Evolutionary conservation across 2,329 filamentous ascomycete species (phyloP).

Genomic region (Cladophialophora yegresii): DNA sequence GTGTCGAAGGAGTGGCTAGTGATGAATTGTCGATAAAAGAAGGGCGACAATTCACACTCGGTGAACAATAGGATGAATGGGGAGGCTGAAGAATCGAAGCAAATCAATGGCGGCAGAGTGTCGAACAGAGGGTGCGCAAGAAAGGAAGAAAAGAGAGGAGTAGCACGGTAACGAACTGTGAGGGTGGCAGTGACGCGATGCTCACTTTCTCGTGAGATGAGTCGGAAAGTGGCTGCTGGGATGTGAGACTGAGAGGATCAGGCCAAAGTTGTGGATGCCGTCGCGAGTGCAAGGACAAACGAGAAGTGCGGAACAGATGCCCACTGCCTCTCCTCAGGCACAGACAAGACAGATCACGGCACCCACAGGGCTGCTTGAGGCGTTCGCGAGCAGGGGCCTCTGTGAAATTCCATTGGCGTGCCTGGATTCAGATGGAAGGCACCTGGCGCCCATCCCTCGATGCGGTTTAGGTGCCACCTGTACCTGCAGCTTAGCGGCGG

Average conservation of each 20-base stretch:
- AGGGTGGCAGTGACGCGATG: slow-evolving; percentile 25
- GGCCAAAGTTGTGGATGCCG: slow-evolving; percentile 6
- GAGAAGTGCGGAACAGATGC: slow-evolving; percentile 7
- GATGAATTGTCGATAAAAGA: slow-evolving; percentile 41
- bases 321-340: not conserved
- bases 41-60: slow-evolving; percentile 42
- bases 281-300: not conserved
- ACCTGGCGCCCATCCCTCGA: slow-evolving; percentile 20
- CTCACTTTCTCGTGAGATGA: slow-evolving; percentile 7
- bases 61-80: slow-evolving; percentile 22
- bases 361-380: not conserved
- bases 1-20: slow-evolving; percentile 27
- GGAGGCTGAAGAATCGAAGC: slow-evolving; percentile 27
- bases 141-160: slow-evolving; percentile 11
- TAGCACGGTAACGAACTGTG: not conserved
- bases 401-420: slow-evolving; percentile 31
- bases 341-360: not conserved
- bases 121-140: slow-evolving; percentile 13
- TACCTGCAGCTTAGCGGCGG: slow-evolving; percentile 27
- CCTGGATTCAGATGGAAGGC: slow-evolving; percentile 29
- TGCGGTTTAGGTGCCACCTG: slow-evolving; percentile 18
- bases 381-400: not conserved
- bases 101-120: slow-evolving; percentile 16
- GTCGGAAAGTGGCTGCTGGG: slow-evolving; percentile 19
- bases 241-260: slow-evolving; percentile 10